Conservation (phyloP, 164 flowering plant species). For the grape (Vitis vinifera) region ASM3070453v1 NC_081820.1:6919501-6920000, state of each 20-base stretch:
- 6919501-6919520: not conserved
- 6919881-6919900: not conserved
- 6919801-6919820: conserved; percentile 5
- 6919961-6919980: not conserved
- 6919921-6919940: not conserved
- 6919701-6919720: not conserved
- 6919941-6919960: not conserved
- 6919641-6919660: not conserved
- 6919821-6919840: not conserved
- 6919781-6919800: conserved; percentile 4
- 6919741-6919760: not conserved
- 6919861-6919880: conserved; percentile 4
- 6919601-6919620: not conserved
- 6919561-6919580: too few species aligned
- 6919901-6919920: not conserved
- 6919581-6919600: not conserved
- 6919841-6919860: conserved; percentile 2
- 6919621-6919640: too few species aligned
- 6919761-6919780: conserved; percentile 3
- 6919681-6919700: not conserved
- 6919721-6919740: not conserved
- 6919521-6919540: too few species aligned
- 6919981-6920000: not conserved
- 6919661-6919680: not conserved
- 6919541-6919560: too few species aligned